A percentile compares a stretch with the other conserved stretches of the same genome.
Conservation (phyloP, 2,329 filamentous ascomycete genomes). For the Fusarium avenaceum region DNA sequence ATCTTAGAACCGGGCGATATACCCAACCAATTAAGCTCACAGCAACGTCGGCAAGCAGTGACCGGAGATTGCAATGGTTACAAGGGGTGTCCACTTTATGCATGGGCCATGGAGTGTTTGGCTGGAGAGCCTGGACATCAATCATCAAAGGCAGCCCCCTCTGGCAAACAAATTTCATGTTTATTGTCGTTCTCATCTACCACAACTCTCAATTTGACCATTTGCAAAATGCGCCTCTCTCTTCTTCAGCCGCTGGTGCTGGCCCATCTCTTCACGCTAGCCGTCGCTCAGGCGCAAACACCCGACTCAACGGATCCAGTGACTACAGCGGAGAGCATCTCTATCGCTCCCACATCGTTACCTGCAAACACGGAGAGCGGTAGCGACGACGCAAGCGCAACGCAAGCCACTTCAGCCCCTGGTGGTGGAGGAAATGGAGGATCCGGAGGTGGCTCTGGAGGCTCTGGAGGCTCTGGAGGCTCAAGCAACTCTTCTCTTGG, state of each 20-base stretch:
- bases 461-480: no score
- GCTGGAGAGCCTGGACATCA: no score
- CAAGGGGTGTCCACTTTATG: slow-evolving; percentile 26
- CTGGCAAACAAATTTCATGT: background rate
- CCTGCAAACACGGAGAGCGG: background rate
- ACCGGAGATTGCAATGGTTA: slow-evolving; percentile 20
- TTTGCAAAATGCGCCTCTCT: slow-evolving; percentile 27
- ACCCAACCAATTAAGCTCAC: slow-evolving; percentile 16
- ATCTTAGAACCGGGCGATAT: slow-evolving; percentile 15
- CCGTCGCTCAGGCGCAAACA: slow-evolving; percentile 22
- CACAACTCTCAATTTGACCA: no score
- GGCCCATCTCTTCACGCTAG: slow-evolving; percentile 13
- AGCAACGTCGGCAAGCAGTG: background rate
- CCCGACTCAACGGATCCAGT: slow-evolving; percentile 28
- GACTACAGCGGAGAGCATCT: slow-evolving; percentile 29
- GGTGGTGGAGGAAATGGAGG: background rate
- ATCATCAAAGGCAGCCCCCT: slow-evolving; percentile 1
- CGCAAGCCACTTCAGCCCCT: background rate
- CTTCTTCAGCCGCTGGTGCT: slow-evolving; percentile 19
- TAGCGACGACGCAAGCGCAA: no score
- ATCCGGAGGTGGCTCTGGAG: no score
- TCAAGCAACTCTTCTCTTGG: slow-evolving; percentile 26
- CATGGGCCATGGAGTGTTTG: background rate
- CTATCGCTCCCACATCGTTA: slow-evolving; percentile 14
- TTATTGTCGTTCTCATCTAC: slow-evolving; percentile 2